phyloP scores from a whole-genome alignment of 2,329 filamentous ascomycete genomes.

The Arachnomyces sp. region DNA sequence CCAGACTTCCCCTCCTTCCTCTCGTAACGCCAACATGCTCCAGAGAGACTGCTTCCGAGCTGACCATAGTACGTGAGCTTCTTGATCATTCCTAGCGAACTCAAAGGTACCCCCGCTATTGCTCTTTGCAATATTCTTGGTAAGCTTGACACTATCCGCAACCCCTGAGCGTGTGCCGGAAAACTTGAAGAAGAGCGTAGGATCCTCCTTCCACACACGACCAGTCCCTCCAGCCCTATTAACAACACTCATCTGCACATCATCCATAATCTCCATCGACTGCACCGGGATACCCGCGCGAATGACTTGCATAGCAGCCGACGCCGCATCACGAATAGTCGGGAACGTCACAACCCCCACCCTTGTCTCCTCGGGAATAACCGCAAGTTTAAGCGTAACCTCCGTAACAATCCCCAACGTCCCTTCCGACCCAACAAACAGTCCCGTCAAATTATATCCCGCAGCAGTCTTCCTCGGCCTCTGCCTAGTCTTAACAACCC shows the following conservation, averaged over 20 bases:
- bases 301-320: constrained; percentile 56
- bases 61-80: constrained; percentile 51
- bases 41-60: constrained; percentile 54
- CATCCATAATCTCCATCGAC: constrained; percentile 57
- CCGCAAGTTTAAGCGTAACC: constrained; percentile 58
- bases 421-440: constrained; percentile 64
- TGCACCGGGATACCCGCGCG: constrained; percentile 58
- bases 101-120: constrained; percentile 50
- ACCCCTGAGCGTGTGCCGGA: constrained; percentile 72
- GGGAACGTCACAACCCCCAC: constrained; percentile 58
- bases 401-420: constrained; percentile 65
- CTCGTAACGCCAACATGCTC: constrained; percentile 51
- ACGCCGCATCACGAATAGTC: constrained; percentile 53
- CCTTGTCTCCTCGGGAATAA: constrained; percentile 54
- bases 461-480: constrained; percentile 61
- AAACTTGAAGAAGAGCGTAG: constrained; percentile 47
- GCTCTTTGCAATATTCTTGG: constrained; percentile 56
- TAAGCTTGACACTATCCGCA: constrained; percentile 63
- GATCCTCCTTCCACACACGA: constrained; percentile 34
- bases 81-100: constrained; percentile 46
- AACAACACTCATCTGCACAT: constrained; percentile 57
- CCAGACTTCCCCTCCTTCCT: constrained; percentile 51
- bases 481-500: constrained; percentile 58
- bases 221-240: constrained; percentile 56
- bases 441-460: constrained; percentile 60